Evolutionary conservation across 192 early-diverging fungal genomes (phyloP).

Genomic region (Backusella tarrabulga): DNA sequence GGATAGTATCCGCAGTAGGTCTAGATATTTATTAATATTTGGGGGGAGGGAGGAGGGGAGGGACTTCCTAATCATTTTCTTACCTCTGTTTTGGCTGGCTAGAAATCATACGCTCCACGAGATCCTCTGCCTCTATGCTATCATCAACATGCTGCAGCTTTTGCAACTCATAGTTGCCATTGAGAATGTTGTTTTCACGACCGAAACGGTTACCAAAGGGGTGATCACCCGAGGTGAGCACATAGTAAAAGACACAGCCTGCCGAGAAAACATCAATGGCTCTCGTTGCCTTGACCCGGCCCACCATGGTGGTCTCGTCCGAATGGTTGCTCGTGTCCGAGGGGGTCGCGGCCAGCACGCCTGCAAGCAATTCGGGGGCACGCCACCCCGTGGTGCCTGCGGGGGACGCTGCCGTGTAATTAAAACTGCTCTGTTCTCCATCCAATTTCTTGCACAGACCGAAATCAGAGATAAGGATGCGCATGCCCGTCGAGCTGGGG

Average conservation of each 20-base stretch:
- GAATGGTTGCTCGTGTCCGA: background rate
- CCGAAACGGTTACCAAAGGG: constrained; percentile 92
- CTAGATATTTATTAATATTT: constrained; percentile 38
- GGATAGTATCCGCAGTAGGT: constrained; percentile 71
- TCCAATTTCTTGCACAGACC: constrained; percentile 93
- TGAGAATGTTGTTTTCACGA: constrained; percentile 89
- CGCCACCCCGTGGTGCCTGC: constrained; percentile 97
- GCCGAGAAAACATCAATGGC: constrained; percentile 95
- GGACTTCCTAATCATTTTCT: too few species aligned
- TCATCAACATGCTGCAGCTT: constrained; percentile 68
- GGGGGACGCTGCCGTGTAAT: constrained; percentile 78
- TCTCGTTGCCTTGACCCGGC: constrained; percentile 63
- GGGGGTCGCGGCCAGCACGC: constrained; percentile 12
- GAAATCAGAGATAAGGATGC: constrained; percentile 94
- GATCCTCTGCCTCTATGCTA: constrained; percentile 81
- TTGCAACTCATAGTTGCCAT: constrained; percentile 67
- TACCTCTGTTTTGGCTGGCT: constrained; percentile 69
- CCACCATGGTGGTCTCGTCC: constrained; percentile 11
- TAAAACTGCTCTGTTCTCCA: constrained; percentile 90
- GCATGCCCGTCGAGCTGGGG: constrained; percentile 51
- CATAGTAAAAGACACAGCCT: constrained; percentile 95
- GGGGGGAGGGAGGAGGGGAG: too few species aligned
- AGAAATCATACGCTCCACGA: constrained; percentile 88
- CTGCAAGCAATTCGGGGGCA: constrained; percentile 79
- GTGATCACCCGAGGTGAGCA: constrained; percentile 84